A percentile compares a stretch with the other conserved stretches of the same genome.
phyloP scores from a whole-genome alignment of 176 grass and related monocot genomes.

The Elaeis guineensis region DNA sequence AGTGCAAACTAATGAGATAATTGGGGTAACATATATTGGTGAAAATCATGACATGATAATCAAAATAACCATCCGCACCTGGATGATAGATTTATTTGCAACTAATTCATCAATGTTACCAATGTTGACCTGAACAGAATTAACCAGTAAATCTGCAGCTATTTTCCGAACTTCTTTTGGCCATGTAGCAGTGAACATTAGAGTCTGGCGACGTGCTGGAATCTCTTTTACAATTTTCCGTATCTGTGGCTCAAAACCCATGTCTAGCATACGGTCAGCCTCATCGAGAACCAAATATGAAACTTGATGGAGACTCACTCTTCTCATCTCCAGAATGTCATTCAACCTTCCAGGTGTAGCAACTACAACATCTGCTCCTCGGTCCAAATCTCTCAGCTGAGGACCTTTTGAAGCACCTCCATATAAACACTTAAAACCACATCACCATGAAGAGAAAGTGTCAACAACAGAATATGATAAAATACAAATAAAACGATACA shows the following conservation, averaged over 20 bases:
- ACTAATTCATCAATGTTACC: constrained; percentile 66
- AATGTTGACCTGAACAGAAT: constrained; percentile 84
- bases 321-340: constrained; percentile 83
- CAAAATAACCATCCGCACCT: constrained; percentile 24
- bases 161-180: constrained; percentile 73
- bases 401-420: constrained; percentile 87
- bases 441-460: neutral
- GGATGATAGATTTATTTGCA: constrained; percentile 91
- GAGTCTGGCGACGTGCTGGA: constrained; percentile 58
- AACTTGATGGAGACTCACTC: constrained; percentile 53
- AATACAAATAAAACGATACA: neutral
- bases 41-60: too few relatives aligned
- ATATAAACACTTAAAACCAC: constrained; percentile 54
- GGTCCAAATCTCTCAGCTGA: constrained; percentile 66
- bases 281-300: constrained; percentile 84
- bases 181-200: constrained; percentile 98
- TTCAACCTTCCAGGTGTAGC: constrained; percentile 91
- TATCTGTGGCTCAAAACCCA: constrained; percentile 95
- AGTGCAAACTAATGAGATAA: too few relatives aligned
- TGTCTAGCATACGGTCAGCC: constrained; percentile 95
- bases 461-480: constrained; percentile 2
- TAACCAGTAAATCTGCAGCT: constrained; percentile 57
- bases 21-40: too few relatives aligned
- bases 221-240: constrained; percentile 81
- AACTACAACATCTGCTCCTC: constrained; percentile 65